Evolutionary conservation across 2,329 filamentous ascomycete species (phyloP), one percentile per base, ranked within the genome.

Genomic region (Arachnomyces sp.): DNA sequence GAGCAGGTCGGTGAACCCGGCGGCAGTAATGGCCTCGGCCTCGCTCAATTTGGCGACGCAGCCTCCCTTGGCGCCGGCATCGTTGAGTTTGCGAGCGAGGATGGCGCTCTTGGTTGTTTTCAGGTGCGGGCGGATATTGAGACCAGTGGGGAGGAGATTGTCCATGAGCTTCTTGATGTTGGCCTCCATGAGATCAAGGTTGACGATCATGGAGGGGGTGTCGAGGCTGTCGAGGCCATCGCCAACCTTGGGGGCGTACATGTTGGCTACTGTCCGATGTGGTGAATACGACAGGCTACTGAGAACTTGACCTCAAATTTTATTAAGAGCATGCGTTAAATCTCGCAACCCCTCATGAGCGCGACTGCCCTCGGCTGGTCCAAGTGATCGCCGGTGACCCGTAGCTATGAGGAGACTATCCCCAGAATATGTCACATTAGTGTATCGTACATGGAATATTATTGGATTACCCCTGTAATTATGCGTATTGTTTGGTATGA

Each of bases 201-300:
- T 67, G 34, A 74, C 72, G 33, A 76, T 65, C 71, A 76, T 75
- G 38, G 71, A 74, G 1, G 73, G 73, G 0, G 73, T 76, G 50
- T 76, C 73, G 32, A 76, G 69, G 42, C 52, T 52, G 3, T 58
- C 55, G 49, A 73, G 44, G 9, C 44, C 43, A 45, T 71, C 65
- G 40, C 71, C 70, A 34, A 69, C 47, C 45, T 63, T 55, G 8
- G 68, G 68, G 28, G 51, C 35, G 50, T 71, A 70, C 60, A 59
- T 61, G 12, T 18, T 47, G 40, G 21, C 21, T 5, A 25, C 5
- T 25, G 21, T 25, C 21, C 9, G 9, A 5, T 25, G 21, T 25
- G 21, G 21, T 25, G 21, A 9, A 9, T 9, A 5, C 5, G 21
- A 25, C 9, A 25, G 21, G 9, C 21, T 25, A 25, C 21, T 25